Evolutionary conservation across 305 asterid species (phyloP).

Genomic region (Fraxinus angustifolia): DNA sequence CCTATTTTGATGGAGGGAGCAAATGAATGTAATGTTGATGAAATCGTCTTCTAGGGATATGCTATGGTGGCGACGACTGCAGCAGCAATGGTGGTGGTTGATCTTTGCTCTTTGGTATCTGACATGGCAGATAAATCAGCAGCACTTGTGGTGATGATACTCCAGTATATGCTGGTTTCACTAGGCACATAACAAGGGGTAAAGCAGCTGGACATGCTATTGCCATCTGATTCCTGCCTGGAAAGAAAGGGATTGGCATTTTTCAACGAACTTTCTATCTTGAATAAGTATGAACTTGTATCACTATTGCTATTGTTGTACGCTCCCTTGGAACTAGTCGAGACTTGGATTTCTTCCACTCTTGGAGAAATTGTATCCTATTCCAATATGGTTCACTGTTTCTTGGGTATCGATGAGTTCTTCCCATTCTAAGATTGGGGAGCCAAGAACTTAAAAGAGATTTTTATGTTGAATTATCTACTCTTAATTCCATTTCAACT

Average conservation of each 20-base stretch:
- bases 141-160: slow-evolving; percentile 73
- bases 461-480: slow-evolving; percentile 22
- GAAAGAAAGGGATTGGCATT: slow-evolving; percentile 37
- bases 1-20: no score
- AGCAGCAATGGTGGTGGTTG: neutral
- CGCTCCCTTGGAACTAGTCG: slow-evolving; percentile 36
- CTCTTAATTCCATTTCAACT: slow-evolving; percentile 1
- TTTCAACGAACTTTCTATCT: slow-evolving; percentile 71
- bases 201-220: slow-evolving; percentile 28
- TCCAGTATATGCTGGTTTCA: slow-evolving; percentile 89
- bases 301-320: slow-evolving; percentile 54
- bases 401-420: slow-evolving; percentile 28
- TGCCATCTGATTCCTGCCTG: slow-evolving; percentile 45
- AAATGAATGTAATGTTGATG: no score
- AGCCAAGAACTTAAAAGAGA: slow-evolving; percentile 42
- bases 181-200: slow-evolving; percentile 69
- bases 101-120: slow-evolving; percentile 46
- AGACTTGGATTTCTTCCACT: slow-evolving; percentile 33
- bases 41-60: slow-evolving; percentile 1
- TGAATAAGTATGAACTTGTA: slow-evolving; percentile 76
- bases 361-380: slow-evolving; percentile 55
- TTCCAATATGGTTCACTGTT: slow-evolving; percentile 28
- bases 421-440: slow-evolving; percentile 32
- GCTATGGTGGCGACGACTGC: neutral
- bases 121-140: slow-evolving; percentile 61